Percentiles rank a stretch among this genome's conserved stretches.
These are phyloP conservation scores for Fragilaria crotonensis DNA, from an alignment of 108 stramenopile species.

Conservation along the genomic window DNA sequence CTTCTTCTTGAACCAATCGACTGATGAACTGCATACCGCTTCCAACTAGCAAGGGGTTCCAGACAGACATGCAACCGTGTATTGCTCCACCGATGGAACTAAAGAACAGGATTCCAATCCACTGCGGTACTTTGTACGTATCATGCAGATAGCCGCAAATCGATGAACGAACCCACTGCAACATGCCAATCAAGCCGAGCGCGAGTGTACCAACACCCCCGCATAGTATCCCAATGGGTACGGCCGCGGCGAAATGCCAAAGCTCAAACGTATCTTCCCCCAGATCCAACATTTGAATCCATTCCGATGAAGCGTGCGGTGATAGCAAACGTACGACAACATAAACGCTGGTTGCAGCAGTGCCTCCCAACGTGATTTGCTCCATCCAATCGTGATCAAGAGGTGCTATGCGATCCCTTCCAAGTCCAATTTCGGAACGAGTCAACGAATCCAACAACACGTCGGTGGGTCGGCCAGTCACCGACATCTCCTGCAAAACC, in stretches of 20 bases:
- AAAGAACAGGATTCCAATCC: conserved; percentile 3
- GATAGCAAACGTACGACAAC: background rate
- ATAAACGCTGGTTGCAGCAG: background rate
- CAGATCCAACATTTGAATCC: background rate
- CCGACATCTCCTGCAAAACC: background rate
- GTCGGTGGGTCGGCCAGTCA: background rate
- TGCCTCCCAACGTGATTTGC: conserved; percentile 4
- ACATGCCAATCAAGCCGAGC: background rate
- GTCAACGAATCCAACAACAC: background rate
- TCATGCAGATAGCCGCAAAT: background rate
- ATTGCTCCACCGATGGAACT: background rate
- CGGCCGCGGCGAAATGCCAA: conserved; percentile 5
- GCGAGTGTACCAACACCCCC: background rate
- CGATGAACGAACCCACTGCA: background rate
- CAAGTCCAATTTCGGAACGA: background rate
- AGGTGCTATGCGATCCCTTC: no score
- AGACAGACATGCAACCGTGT: background rate
- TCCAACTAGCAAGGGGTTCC: background rate
- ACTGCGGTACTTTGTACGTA: background rate
- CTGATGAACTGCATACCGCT: background rate
- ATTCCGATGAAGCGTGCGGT: background rate
- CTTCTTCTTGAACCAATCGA: background rate
- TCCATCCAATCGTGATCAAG: conserved; percentile 21
- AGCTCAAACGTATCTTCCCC: background rate
- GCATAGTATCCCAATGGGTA: conserved; percentile 1